These are phyloP conservation scores for Cinnamomum micranthum DNA, from an alignment of 164 flowering plant species.

Conservation along the genomic window DNA sequence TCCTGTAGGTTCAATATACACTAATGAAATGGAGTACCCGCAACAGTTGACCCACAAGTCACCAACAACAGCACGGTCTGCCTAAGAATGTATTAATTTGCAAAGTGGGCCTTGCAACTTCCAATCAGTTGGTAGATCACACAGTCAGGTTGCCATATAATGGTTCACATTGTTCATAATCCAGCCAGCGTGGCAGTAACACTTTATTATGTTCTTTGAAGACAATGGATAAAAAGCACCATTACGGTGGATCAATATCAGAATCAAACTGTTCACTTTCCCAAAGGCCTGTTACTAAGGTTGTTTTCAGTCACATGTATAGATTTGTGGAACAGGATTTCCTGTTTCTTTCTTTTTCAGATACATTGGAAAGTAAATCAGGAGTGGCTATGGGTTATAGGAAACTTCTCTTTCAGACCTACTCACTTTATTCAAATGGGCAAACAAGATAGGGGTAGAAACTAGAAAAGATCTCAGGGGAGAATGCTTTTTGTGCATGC, in stretches of 20 bases:
- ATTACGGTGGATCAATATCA: not conserved
- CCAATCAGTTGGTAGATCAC: too few species aligned
- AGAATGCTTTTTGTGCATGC: not conserved
- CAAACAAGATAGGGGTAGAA: not conserved
- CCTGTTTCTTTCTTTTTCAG: not conserved
- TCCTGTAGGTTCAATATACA: too few species aligned
- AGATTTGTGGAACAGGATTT: not conserved
- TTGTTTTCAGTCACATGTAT: not conserved
- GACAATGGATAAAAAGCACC: not conserved
- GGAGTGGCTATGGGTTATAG: not conserved
- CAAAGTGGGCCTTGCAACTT: too few species aligned
- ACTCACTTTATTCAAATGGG: not conserved
- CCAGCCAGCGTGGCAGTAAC: too few species aligned
- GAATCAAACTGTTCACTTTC: not conserved
- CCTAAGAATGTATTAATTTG: too few species aligned
- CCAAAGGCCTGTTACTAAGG: too few species aligned
- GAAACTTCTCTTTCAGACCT: not conserved
- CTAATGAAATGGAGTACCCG: too few species aligned
- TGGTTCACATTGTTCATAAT: too few species aligned
- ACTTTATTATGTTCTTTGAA: not conserved
- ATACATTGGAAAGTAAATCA: not conserved
- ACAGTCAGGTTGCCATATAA: too few species aligned
- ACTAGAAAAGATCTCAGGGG: not conserved
- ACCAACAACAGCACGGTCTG: too few species aligned
- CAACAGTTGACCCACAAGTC: too few species aligned